Evolutionary conservation across 495 filamentous ascomycete species (phyloP).

Genomic region (Elasticomyces elasticus): DNA sequence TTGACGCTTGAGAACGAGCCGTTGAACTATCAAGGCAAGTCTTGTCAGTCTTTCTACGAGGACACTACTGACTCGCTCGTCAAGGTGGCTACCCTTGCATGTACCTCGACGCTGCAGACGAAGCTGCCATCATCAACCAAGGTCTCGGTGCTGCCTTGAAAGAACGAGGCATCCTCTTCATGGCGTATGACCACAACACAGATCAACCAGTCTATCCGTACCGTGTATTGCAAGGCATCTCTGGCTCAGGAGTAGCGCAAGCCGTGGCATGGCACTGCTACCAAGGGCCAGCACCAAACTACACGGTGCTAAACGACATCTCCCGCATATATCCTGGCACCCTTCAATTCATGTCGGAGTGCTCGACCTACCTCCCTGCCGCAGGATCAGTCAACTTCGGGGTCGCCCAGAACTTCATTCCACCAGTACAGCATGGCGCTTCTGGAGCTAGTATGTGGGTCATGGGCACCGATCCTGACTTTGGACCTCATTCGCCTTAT

Average conservation of each 20-base stretch:
- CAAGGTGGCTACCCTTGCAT: slow-evolving; percentile 42
- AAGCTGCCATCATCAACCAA: slow-evolving; percentile 40
- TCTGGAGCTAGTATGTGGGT: slow-evolving; percentile 46
- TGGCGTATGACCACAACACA: slow-evolving; percentile 52
- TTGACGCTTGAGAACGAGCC: slow-evolving; percentile 52
- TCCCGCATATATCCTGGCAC: slow-evolving; percentile 37
- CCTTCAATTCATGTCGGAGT: slow-evolving; percentile 51
- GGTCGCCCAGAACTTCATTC: slow-evolving; percentile 34
- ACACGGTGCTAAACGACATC: slow-evolving; percentile 42
- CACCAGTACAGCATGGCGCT: slow-evolving; percentile 46
- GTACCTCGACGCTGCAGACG: slow-evolving; percentile 41
- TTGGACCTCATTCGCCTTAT: slow-evolving; percentile 42
- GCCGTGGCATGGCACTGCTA: slow-evolving; percentile 52
- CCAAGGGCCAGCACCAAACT: slow-evolving; percentile 35
- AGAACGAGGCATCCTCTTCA: slow-evolving; percentile 28
- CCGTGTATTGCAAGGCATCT: slow-evolving; percentile 38
- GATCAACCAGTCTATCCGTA: slow-evolving; percentile 40
- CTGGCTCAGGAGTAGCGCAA: slow-evolving; percentile 36
- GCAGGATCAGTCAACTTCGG: slow-evolving; percentile 43
- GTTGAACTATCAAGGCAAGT: slow-evolving; percentile 37
- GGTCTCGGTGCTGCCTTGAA: slow-evolving; percentile 14
- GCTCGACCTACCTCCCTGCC: slow-evolving; percentile 40
- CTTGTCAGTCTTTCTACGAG: background rate
- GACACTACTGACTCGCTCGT: background rate
- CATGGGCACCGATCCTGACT: slow-evolving; percentile 40